These are phyloP conservation scores for Candida sithepensis DNA, from an alignment of 805 yeast genomes.

Conservation along the genomic window DNA sequence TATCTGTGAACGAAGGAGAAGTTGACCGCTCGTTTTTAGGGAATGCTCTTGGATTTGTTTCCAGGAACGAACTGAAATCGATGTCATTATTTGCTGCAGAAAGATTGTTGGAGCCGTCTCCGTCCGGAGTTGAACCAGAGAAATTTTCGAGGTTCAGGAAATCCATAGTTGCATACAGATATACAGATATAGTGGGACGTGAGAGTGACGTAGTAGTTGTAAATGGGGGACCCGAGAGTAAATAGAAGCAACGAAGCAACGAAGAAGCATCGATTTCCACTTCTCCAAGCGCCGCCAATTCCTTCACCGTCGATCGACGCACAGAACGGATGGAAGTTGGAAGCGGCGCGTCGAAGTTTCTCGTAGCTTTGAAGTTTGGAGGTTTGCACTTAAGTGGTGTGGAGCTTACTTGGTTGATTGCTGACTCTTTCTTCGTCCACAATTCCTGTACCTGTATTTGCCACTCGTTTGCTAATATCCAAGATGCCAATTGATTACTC, in stretches of 20 bases:
- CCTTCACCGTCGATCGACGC: no score
- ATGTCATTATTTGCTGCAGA: neutral
- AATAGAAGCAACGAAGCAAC: no score
- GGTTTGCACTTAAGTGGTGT: neutral
- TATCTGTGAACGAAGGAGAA: neutral
- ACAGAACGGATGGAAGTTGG: neutral
- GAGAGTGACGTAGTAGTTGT: no score
- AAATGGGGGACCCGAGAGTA: no score
- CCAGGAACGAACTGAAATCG: neutral
- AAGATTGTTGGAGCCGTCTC: neutral
- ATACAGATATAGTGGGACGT: no score
- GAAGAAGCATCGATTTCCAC: no score
- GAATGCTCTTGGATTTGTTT: neutral
- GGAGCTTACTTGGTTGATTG: no score
- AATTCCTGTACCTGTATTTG: neutral
- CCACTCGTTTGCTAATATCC: neutral
- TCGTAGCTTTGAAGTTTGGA: neutral
- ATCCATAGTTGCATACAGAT: slow-evolving; percentile 9
- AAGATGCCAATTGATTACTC: slow-evolving; percentile 72
- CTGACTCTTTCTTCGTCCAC: no score
- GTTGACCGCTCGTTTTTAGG: neutral
- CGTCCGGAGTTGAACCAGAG: neutral
- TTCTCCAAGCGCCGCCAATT: no score
- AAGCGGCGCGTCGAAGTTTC: neutral
- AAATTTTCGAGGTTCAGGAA: slow-evolving; percentile 10